Base-by-base conservation (phyloP, 352 stramenopile genomes). In the Pelagophyceae sp. region DNA sequence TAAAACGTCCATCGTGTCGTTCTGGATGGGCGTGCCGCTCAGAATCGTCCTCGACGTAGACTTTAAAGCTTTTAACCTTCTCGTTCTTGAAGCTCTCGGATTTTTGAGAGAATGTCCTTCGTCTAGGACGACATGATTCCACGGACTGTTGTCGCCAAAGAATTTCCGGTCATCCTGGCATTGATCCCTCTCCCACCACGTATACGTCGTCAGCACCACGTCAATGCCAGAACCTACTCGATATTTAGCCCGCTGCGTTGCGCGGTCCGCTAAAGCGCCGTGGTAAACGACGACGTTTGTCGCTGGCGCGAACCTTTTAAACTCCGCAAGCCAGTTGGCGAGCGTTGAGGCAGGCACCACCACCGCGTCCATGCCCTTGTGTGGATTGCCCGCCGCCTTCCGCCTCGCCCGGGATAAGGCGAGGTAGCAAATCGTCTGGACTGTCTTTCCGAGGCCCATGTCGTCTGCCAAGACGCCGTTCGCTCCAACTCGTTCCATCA, bases 381-480 rank as follows among this genome's bases (percentile, higher is more conserved):
- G 31, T 29, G 54, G 6, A 72, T 40, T 25, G 83, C 88, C 5
- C 37, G 38, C 61, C 50, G 23, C 15, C 40, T 75, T 75, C 20
- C 69, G 25, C 33, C 40, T 5, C 1, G 0, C 32, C 31, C 63
- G 31, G 1, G 25, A 75, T 1, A 85, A 35, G 15, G 91, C 91
- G 5, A 98, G 80, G 71, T 97, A 84, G 20, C 90, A 87, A 72
- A 98, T 96, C 1, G 93, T 97, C 45, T 64, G 45, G 6, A 78
- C 33, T 3, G 69, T 75, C 45, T 75, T 88, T 0, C 91, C 93
- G 15, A 90, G 80, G 29, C 87, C 85, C 87, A 91, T 91, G 72
- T 98, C 93, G 77, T 98, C 93, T 0, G 93, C 93, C 5, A 98
- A 85, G 60, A 98, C 96, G 23, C 93, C 93, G 77, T 96, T 97